Evolutionary conservation across 441 rosid genomes (phyloP).

Genomic region (Corymbia citriodora): DNA sequence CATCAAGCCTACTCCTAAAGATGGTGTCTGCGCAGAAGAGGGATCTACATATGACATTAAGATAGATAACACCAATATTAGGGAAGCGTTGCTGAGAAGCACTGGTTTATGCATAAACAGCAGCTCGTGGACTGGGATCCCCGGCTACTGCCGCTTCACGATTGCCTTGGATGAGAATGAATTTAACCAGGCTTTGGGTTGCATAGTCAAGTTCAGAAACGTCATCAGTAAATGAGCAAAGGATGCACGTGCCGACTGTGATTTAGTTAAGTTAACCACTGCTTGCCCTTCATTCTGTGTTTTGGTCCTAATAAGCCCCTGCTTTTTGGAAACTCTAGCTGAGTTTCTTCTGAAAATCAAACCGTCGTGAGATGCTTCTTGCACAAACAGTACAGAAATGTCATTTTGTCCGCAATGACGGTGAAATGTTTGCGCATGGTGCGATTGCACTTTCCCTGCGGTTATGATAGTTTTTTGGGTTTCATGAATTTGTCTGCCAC

Average conservation of each 20-base stretch:
- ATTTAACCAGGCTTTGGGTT: constrained; percentile 66
- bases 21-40: constrained; percentile 8
- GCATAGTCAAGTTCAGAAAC: constrained; percentile 51
- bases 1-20: constrained; percentile 18
- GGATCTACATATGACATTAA: constrained; percentile 22
- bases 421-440: background rate
- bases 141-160: constrained; percentile 86
- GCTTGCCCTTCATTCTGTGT: background rate
- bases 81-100: constrained; percentile 60
- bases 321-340: background rate
- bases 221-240: constrained; percentile 16
- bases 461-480: background rate
- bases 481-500: background rate
- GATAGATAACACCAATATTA: constrained; percentile 54
- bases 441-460: background rate
- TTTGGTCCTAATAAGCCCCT: background rate
- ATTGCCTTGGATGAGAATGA: constrained; percentile 65
- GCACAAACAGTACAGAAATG: background rate
- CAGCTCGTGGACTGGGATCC: constrained; percentile 78
- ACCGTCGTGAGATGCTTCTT: background rate
- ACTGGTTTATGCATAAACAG: constrained; percentile 87
- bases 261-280: background rate
- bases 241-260: background rate
- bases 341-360: background rate
- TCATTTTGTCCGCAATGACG: background rate